Evolutionary conservation across 805 yeast species (phyloP).

Genomic region (Myxozyma neotropica): DNA sequence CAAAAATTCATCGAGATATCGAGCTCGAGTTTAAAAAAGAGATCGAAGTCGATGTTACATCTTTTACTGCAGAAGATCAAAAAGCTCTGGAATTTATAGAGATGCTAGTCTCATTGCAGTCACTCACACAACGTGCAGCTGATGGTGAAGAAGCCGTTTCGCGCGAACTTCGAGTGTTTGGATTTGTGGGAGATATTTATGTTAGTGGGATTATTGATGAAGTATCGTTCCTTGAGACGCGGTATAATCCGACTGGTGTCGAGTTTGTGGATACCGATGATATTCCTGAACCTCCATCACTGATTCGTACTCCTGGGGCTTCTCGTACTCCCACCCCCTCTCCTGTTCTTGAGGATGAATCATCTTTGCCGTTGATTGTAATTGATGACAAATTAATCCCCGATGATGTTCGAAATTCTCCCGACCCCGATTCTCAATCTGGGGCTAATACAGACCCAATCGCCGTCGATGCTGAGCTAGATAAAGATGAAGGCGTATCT

Average conservation of each 20-base stretch:
- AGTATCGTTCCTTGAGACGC: constrained; percentile 16
- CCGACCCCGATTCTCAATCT: neutral
- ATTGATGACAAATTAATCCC: neutral
- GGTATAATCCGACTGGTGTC: constrained; percentile 13
- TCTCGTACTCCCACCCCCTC: neutral
- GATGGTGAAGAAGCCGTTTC: neutral
- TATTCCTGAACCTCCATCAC: neutral
- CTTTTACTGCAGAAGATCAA: constrained; percentile 20
- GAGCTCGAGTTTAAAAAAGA: constrained; percentile 15
- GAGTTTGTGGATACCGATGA: constrained; percentile 18
- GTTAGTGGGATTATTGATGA: constrained; percentile 34
- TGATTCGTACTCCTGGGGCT: neutral
- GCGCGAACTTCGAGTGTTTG: constrained; percentile 31
- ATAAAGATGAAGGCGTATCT: neutral
- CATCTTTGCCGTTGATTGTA: neutral
- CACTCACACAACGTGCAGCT: constrained; percentile 13
- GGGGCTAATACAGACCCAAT: neutral
- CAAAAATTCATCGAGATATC: constrained; percentile 22
- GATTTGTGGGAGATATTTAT: constrained; percentile 24
- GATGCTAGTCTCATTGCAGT: constrained; percentile 21
- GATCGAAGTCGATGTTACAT: neutral
- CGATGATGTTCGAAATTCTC: neutral
- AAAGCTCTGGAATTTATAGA: constrained; percentile 18
- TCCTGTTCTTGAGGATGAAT: neutral
- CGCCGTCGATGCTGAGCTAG: neutral